Percentiles rank a stretch among this genome's conserved stretches.
Evolutionary conservation across 805 yeast genomes (phyloP).

Genomic region (Saccharomycopsis sp.): DNA sequence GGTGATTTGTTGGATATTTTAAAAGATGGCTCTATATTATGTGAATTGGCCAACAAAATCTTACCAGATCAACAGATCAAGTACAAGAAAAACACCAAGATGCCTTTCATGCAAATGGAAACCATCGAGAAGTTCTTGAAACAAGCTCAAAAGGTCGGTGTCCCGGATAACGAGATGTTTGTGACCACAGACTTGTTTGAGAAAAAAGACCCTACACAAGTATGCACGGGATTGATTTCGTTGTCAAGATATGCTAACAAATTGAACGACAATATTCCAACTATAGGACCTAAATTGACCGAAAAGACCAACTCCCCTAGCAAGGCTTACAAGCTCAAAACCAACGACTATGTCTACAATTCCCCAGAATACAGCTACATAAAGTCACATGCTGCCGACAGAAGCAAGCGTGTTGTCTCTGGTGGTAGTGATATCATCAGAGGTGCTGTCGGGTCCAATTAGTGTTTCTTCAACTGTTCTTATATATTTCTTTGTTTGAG

Average conservation of each 20-base stretch:
- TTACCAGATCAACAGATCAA: conserved; percentile 33
- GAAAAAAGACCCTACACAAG: conserved; percentile 68
- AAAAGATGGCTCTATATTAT: conserved; percentile 56
- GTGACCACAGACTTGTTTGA: conserved; percentile 75
- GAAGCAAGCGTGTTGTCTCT: conserved; percentile 19
- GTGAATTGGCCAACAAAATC: conserved; percentile 39
- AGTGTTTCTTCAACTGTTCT: not conserved
- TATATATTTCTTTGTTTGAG: not conserved
- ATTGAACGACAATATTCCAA: conserved; percentile 43
- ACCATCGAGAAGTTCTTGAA: conserved; percentile 67
- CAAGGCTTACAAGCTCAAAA: conserved; percentile 9
- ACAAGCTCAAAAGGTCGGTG: conserved; percentile 56
- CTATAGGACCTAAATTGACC: conserved; percentile 54
- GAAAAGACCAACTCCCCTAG: conserved; percentile 14
- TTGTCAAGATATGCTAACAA: conserved; percentile 62
- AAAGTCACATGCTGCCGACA: conserved; percentile 16
- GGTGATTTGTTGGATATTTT: conserved; percentile 48
- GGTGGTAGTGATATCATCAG: conserved; percentile 21
- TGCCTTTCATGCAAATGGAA: conserved; percentile 82
- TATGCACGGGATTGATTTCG: conserved; percentile 66
- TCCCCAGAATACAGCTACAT: conserved; percentile 19
- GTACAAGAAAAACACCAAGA: conserved; percentile 48
- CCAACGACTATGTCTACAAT: conserved; percentile 20
- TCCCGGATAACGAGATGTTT: conserved; percentile 76
- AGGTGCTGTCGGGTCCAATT: conserved; percentile 11